Evolutionary conservation across 352 stramenopile genomes (phyloP), one percentile per base, ranked within the genome.

Genomic region (Phytophthora colocasiae): DNA sequence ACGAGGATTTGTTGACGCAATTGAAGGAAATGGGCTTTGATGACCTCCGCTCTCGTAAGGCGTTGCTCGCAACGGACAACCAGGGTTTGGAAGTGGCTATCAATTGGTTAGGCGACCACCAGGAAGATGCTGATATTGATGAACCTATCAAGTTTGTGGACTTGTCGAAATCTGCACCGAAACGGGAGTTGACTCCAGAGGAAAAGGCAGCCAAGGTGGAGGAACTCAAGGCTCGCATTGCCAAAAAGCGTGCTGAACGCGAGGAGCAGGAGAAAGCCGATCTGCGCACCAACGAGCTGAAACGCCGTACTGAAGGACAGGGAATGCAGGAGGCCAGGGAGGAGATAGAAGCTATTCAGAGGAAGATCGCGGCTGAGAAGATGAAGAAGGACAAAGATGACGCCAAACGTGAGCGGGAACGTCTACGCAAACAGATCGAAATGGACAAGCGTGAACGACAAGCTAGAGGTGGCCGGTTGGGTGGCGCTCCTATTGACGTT

Each of bases 381-480:
- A 74, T 87, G 45, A 96, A 95, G 69, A 95, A 95, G 66, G 91
- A 97, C 49, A 96, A 95, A 51, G 87, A 95, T 12, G 88, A 96
- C 15, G 85, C 82, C 61, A 96, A 96, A 72, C 71, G 79, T 8
- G 90, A 98, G 70, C 88, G 93, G 38, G 92, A 97, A 58, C 88
- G 90, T 7, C 66, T 98, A 17, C 90, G 89, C 47, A 83, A 81
- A 57, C 87, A 98, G 73, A 74, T 98, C 14, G 92, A 96, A 52
- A 85, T 95, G 66, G 93, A 98, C 70, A 98, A 98, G 77, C 80
- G 89, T 6, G 91, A 97, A 56, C 85, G 91, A 39, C 87, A 90
- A 17, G 89, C 90, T 26, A 84, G 89, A 38, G 81, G 85, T 22
- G 93, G 93, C 2, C 87, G 94, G 45, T 75, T 97, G 9, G 83